These are phyloP conservation scores for Neonectria sp. DNA, from an alignment of 2,329 filamentous ascomycete species.

Conservation along the genomic window DNA sequence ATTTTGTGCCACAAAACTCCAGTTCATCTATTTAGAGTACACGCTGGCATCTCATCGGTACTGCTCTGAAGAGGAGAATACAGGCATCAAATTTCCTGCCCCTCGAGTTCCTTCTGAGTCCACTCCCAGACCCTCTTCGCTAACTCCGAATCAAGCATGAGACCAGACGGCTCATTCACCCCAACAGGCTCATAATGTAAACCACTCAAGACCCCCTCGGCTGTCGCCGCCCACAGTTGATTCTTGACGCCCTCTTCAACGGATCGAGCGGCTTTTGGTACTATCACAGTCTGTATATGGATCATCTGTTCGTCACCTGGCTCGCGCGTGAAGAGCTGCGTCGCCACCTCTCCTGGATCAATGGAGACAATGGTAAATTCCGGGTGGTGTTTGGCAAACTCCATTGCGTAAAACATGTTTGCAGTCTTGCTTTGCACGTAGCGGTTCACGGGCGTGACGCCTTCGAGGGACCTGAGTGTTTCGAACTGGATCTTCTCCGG, in stretches of 20 bases:
- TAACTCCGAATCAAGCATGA: constrained; percentile 22
- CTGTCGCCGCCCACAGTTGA: constrained; percentile 27
- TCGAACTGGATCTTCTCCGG: constrained; percentile 24
- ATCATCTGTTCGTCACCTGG: constrained; percentile 17
- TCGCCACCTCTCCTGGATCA: constrained; percentile 26
- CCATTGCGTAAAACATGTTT: constrained; percentile 25
- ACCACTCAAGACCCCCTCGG: constrained; percentile 10
- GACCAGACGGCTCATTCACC: not conserved
- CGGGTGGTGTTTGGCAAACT: constrained; percentile 14
- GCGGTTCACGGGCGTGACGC: constrained; percentile 17
- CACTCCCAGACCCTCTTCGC: constrained; percentile 26
- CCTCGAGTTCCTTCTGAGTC: constrained; percentile 22
- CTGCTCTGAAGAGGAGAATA: not conserved
- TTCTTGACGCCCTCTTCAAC: constrained; percentile 30
- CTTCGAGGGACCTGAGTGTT: constrained; percentile 20
- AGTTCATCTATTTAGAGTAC: too few species aligned
- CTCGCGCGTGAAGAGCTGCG: constrained; percentile 21
- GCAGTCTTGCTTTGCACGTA: constrained; percentile 30
- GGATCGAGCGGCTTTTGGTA: not conserved
- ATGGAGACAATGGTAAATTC: constrained; percentile 18
- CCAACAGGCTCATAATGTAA: constrained; percentile 29
- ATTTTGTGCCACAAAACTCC: too few species aligned
- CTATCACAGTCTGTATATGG: constrained; percentile 18
- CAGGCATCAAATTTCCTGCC: not conserved
- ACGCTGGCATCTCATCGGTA: too few species aligned